Percentiles rank a stretch among this genome's conserved stretches.
phyloP scores from a whole-genome alignment of 2,329 filamentous ascomycete species.

The Cercospora sp. region DNA sequence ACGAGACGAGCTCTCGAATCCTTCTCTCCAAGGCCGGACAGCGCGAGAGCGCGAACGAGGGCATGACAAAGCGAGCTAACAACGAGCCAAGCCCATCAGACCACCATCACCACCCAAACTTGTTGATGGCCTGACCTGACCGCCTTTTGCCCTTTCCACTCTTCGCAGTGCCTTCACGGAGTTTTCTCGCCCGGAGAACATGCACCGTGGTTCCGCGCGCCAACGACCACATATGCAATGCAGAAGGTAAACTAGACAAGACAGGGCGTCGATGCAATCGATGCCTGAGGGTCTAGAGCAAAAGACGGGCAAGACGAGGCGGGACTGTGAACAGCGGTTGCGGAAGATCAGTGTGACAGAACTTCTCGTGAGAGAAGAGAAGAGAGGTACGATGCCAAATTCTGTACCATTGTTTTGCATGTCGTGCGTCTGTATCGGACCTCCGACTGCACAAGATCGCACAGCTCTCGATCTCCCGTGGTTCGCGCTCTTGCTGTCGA shows the following conservation, averaged over 20 bases:
- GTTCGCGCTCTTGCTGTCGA: no score
- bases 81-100: neutral
- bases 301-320: neutral
- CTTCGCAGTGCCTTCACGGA: neutral
- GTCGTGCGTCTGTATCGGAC: neutral
- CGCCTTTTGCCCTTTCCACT: neutral
- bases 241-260: neutral
- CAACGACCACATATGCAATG: neutral
- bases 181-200: neutral
- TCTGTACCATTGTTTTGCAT: neutral
- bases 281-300: neutral
- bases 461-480: neutral
- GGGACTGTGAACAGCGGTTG: neutral
- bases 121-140: neutral
- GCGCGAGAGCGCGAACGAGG: neutral
- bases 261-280: neutral
- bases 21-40: neutral
- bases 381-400: neutral
- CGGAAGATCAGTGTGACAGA: neutral
- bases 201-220: neutral
- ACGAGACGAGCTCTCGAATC: neutral
- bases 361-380: neutral
- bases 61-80: neutral
- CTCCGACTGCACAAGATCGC: neutral
- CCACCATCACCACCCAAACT: neutral